Conservation (phyloP, 805 yeast species). For the Candida germanica region DNA sequence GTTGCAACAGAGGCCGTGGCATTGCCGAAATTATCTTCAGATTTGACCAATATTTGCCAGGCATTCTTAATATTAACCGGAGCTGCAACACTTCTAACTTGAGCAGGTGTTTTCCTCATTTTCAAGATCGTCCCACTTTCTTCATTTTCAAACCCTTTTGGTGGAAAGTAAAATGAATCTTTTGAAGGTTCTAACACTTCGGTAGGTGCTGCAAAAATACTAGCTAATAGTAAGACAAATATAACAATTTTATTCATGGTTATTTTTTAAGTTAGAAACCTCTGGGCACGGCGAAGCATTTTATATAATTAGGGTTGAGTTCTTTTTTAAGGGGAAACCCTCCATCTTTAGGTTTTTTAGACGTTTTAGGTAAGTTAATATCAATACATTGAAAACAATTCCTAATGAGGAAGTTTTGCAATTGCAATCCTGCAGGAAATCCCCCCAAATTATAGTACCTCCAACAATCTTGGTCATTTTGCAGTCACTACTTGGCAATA, state of each 20-base stretch:
- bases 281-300: too few species aligned
- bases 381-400: too few species aligned
- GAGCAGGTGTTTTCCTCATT: conserved; percentile 18
- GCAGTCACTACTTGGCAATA: too few species aligned
- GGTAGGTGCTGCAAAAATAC: conserved; percentile 10
- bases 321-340: too few species aligned
- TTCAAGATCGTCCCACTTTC: conserved; percentile 22
- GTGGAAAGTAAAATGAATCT: conserved; percentile 25
- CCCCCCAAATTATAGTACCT: too few species aligned
- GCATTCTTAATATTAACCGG: conserved; percentile 19
- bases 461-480: too few species aligned
- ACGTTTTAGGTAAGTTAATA: too few species aligned
- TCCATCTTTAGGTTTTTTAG: too few species aligned
- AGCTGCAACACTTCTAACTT: conserved; percentile 16
- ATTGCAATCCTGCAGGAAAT: too few species aligned
- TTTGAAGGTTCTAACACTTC: conserved; percentile 11
- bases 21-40: conserved; percentile 23
- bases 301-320: too few species aligned
- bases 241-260: background rate
- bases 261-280: too few species aligned
- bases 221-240: conserved; percentile 6
- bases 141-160: conserved; percentile 17
- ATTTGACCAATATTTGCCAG: conserved; percentile 22
- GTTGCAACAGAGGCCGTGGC: conserved; percentile 24
- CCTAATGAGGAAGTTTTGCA: too few species aligned